These are phyloP conservation scores for Diaporthe sp. DNA, from an alignment of 2,329 filamentous ascomycete genomes.

Conservation along the genomic window DNA sequence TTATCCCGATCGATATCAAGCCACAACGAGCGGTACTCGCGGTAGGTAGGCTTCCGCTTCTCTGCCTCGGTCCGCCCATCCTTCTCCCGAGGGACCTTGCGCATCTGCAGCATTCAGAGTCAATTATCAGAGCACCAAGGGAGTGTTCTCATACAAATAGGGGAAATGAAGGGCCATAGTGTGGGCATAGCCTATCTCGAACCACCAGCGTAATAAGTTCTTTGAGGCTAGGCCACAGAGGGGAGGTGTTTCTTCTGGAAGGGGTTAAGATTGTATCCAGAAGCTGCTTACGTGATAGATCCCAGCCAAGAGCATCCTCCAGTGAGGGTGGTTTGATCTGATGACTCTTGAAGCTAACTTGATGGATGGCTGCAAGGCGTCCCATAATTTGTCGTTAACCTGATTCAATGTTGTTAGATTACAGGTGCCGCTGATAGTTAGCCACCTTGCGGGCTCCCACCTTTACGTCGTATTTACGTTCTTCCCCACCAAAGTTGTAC, in stretches of 20 bases:
- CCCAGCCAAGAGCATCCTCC: constrained; percentile 1
- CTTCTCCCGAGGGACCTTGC: background rate
- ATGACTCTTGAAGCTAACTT: background rate
- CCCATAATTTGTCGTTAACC: background rate
- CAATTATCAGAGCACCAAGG: too few relatives aligned
- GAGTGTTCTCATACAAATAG: too few relatives aligned
- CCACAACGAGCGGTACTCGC: constrained; percentile 3
- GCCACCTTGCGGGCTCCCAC: background rate
- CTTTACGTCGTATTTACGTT: background rate
- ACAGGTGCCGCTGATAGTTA: too few relatives aligned
- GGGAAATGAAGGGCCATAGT: too few relatives aligned
- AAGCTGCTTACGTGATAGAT: too few relatives aligned
- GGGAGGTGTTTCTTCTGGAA: too few relatives aligned
- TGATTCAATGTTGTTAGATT: background rate
- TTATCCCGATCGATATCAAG: background rate
- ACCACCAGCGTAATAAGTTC: too few relatives aligned
- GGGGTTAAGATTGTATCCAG: too few relatives aligned
- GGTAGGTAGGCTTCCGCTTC: background rate
- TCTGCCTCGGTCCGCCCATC: background rate
- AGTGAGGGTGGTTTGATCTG: constrained; percentile 5
- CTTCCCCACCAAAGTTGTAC: background rate
- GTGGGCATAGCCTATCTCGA: too few relatives aligned
- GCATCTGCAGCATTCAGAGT: too few relatives aligned
- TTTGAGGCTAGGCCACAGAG: too few relatives aligned
- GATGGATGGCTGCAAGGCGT: background rate